phyloP scores from a whole-genome alignment of 768 basidiomycete genomes.

The Lyophyllum semitale region DNA sequence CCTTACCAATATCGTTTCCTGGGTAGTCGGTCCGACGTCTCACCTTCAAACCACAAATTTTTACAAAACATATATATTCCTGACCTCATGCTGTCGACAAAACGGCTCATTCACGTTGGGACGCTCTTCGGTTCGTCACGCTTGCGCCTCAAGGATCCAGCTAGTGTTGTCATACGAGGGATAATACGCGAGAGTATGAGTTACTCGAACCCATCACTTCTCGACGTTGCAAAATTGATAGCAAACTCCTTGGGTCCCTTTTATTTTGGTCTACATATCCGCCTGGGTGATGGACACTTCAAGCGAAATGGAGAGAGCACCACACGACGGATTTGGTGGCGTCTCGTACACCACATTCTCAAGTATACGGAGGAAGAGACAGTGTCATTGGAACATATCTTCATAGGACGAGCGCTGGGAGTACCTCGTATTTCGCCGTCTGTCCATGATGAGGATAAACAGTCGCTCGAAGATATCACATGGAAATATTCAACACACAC shows the following conservation, averaged over 20 bases:
- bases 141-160: slow-evolving; percentile 46
- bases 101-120: slow-evolving; percentile 68
- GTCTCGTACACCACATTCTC: slow-evolving; percentile 51
- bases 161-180: slow-evolving; percentile 44
- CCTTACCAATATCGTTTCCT: slow-evolving; percentile 69
- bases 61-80: slow-evolving; percentile 42
- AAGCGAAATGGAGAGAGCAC: slow-evolving; percentile 39
- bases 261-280: slow-evolving; percentile 68
- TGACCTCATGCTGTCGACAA: slow-evolving; percentile 36
- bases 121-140: slow-evolving; percentile 79
- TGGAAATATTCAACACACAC: slow-evolving; percentile 2
- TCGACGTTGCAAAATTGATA: slow-evolving; percentile 45
- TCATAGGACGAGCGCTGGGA: slow-evolving; percentile 1
- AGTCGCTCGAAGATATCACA: background rate
- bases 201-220: slow-evolving; percentile 51
- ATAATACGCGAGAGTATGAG: slow-evolving; percentile 58
- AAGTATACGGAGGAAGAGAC: slow-evolving; percentile 39
- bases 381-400: slow-evolving; percentile 26
- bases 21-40: slow-evolving; percentile 37
- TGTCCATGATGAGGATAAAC: background rate
- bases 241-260: slow-evolving; percentile 38
- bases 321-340: slow-evolving; percentile 55
- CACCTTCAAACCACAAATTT: slow-evolving; percentile 39
- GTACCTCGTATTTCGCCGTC: background rate
- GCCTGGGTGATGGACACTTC: slow-evolving; percentile 72